These are phyloP conservation scores for Penicillium atrosanguineum DNA, from an alignment of 495 filamentous ascomycete species.

Conservation along the genomic window DNA sequence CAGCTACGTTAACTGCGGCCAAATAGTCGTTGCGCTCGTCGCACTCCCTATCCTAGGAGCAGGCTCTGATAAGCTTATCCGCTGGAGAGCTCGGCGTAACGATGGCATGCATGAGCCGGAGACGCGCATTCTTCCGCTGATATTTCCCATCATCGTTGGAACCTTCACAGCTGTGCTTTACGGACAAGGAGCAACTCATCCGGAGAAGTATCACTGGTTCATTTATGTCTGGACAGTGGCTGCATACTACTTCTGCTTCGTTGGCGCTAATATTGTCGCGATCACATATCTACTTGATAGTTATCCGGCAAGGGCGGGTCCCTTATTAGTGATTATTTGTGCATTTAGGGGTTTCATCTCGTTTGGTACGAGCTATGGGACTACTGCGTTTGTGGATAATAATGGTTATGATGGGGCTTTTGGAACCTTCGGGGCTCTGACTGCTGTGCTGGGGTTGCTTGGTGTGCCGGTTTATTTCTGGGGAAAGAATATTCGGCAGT, in stretches of 20 bases:
- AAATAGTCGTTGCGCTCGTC: no score
- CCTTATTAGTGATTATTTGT: slow-evolving; percentile 38
- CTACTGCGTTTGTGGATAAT: slow-evolving; percentile 18
- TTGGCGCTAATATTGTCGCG: slow-evolving; percentile 38
- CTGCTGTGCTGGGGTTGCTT: slow-evolving; percentile 19
- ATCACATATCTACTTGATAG: slow-evolving; percentile 39
- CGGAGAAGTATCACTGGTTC: no score
- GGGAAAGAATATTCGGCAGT: slow-evolving; percentile 29
- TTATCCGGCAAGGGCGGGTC: slow-evolving; percentile 33
- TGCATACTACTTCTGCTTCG: slow-evolving; percentile 37
- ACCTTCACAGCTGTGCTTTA: no score
- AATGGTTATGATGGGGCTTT: slow-evolving; percentile 32
- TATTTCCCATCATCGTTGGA: no score
- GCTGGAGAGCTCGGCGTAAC: no score
- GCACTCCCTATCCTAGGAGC: no score
- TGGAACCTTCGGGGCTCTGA: slow-evolving; percentile 26
- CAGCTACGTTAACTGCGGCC: no score
- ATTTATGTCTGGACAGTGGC: no score
- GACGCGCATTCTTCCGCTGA: no score
- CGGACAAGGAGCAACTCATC: no score
- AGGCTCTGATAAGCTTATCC: no score
- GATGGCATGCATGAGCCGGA: no score
- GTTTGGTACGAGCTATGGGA: slow-evolving; percentile 33
- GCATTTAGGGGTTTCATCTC: slow-evolving; percentile 40
- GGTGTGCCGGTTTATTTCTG: slow-evolving; percentile 29